Evolutionary conservation across 495 filamentous ascomycete species (phyloP).

Genomic region (Clavariopsis aquatica): DNA sequence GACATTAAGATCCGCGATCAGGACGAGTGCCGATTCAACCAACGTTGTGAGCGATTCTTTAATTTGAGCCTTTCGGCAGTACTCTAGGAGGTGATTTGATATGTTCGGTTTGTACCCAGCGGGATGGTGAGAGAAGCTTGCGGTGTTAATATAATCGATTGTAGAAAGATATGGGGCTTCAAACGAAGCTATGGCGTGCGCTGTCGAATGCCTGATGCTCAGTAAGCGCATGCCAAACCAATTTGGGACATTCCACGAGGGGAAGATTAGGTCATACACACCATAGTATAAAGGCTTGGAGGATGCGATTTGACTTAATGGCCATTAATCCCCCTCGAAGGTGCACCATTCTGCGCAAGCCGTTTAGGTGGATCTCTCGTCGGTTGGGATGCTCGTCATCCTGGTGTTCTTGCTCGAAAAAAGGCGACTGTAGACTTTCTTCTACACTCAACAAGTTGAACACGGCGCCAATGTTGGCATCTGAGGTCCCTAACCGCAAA

Average conservation of each 20-base stretch:
- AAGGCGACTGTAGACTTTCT: slow-evolving; percentile 36
- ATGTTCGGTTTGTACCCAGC: slow-evolving; percentile 29
- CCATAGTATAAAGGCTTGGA: slow-evolving; percentile 44
- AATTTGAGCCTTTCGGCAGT: slow-evolving; percentile 24
- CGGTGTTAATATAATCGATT: slow-evolving; percentile 21
- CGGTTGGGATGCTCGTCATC: slow-evolving; percentile 30
- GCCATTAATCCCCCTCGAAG: slow-evolving; percentile 38
- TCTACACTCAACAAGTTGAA: slow-evolving; percentile 40
- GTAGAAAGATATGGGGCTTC: slow-evolving; percentile 32
- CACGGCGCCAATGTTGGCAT: slow-evolving; percentile 42
- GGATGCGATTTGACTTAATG: slow-evolving; percentile 37
- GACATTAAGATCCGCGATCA: slow-evolving; percentile 35
- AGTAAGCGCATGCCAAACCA: slow-evolving; percentile 36
- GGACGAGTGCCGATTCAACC: slow-evolving; percentile 23
- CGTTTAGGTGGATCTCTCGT: slow-evolving; percentile 38
- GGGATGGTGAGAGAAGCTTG: slow-evolving; percentile 23
- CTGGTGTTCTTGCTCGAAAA: slow-evolving; percentile 16
- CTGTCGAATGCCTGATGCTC: slow-evolving; percentile 39
- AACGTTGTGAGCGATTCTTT: slow-evolving; percentile 29
- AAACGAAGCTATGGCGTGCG: slow-evolving; percentile 38
- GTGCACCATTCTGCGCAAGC: slow-evolving; percentile 40
- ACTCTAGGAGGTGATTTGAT: slow-evolving; percentile 31
- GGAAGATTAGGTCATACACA: slow-evolving; percentile 28
- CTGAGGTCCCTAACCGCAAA: slow-evolving; percentile 28
- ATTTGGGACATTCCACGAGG: slow-evolving; percentile 20